Base-by-base conservation (phyloP, 306 rosid genomes). In the Cyclanthera cordifolia region DNA sequence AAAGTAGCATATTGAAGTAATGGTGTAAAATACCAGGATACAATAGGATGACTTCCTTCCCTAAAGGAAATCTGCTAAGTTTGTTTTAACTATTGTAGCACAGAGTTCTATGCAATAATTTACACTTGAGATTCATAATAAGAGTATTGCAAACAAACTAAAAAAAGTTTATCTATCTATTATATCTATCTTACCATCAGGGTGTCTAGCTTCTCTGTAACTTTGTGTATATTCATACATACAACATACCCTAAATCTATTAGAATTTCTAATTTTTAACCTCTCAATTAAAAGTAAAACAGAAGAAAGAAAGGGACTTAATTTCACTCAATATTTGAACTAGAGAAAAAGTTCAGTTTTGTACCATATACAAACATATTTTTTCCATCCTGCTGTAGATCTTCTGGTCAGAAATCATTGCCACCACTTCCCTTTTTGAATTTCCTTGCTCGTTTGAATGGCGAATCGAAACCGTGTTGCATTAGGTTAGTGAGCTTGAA, bases 241-340 rank as follows among this genome's bases (percentile, higher is more conserved):
- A n/a, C n/a, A n/a, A n/a, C n/a, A n/a, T 49, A 7, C 14, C 70
- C 53, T 65, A 46, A 13, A 47, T 16, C 71, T 25, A 66, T 27
- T 24, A 47, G 43, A 47, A 21, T 43, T 43, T 47, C 71, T 9
- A 47, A 41, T n/a, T 24, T 34, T 47, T 46, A 66, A 47, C 34
- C 54, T 45, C 71, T 4, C 43, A 45, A 66, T 24, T 16, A 66
- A 47, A 66, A 46, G 24, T 11, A 46, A 43, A 66, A 8, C 34
- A 24, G 23, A 16, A 15, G 54, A 59, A 47, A 47, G 8, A 15
- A 43, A 14, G 47, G 20, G 71, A 43, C 70, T 20, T 65, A 21
- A 45, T 66, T 66, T 48, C 54, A 66, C 71, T 66, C 71, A 15
- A 65, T 65, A 65, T 45, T 65, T 45, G 52, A 65, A 47, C 71